Conservation (phyloP, 257 asterid species). For the Solanum arcanum region DNA sequence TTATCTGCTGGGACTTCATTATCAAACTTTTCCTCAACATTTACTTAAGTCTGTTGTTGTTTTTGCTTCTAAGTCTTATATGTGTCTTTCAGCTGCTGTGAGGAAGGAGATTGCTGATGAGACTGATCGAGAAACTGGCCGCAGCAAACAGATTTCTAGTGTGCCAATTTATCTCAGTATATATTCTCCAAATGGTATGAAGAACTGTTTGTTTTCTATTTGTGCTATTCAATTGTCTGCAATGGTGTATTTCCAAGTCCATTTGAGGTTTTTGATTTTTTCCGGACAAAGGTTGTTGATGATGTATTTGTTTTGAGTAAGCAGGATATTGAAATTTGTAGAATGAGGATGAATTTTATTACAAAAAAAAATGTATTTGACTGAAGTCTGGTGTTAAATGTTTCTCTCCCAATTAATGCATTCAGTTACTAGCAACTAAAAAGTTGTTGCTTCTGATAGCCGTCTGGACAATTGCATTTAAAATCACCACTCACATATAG, state of each 20-base stretch:
- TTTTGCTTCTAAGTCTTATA: not conserved
- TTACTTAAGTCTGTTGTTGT: not conserved
- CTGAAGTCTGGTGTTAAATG: not conserved
- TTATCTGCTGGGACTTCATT: not conserved
- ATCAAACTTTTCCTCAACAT: not conserved
- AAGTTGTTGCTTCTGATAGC: not conserved
- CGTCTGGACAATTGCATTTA: not conserved
- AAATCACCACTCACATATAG: not conserved
- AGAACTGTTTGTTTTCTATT: not conserved
- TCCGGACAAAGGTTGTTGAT: not conserved
- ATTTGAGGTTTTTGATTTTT: not conserved
- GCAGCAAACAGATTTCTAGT: constrained; percentile 43
- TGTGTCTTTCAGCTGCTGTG: constrained; percentile 39
- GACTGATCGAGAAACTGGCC: constrained; percentile 77
- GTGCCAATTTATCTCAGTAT: constrained; percentile 72
- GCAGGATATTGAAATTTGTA: not conserved
- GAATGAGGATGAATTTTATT: not conserved
- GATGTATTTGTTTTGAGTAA: not conserved
- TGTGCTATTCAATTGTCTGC: not conserved
- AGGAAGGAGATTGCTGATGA: constrained; percentile 68
- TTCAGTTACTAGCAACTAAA: not conserved
- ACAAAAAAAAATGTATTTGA: not conserved
- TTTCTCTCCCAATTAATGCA: not conserved
- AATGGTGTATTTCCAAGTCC: not conserved
- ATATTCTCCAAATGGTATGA: constrained; percentile 56